Conservation (phyloP, 2,329 filamentous ascomycete genomes). For the Colletotrichum sp. region DNA sequence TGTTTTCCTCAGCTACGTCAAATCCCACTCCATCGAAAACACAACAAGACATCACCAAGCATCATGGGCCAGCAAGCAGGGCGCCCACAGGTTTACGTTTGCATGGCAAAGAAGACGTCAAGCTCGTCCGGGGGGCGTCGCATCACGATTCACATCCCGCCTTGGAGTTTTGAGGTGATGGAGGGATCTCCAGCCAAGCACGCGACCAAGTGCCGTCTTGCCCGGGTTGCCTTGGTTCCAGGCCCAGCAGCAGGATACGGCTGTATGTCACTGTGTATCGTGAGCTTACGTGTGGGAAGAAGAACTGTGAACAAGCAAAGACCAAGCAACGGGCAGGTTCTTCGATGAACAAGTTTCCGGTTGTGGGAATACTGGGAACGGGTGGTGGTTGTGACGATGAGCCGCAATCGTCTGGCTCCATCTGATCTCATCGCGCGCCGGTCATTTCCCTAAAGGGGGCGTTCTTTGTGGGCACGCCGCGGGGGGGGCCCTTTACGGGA, state of each 20-base stretch:
- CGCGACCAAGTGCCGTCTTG: not conserved
- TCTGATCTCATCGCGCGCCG: conserved; percentile 10
- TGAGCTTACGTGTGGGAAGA: not conserved
- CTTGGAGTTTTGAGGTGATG: not conserved
- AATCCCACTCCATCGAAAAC: not conserved
- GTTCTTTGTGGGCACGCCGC: not conserved
- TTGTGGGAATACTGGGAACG: not conserved
- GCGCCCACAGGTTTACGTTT: not conserved
- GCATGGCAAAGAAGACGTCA: not conserved
- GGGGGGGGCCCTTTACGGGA: not conserved
- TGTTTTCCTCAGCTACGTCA: conserved; percentile 5
- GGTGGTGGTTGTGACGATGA: not conserved
- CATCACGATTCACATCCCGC: not conserved
- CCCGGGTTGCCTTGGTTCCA: not conserved
- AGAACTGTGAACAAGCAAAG: not conserved
- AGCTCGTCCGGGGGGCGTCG: not conserved
- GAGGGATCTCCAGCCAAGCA: conserved; percentile 7
- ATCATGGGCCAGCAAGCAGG: not conserved
- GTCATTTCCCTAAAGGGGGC: not conserved
- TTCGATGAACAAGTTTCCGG: not conserved
- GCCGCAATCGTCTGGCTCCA: not conserved
- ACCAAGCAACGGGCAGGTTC: not conserved
- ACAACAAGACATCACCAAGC: not conserved
- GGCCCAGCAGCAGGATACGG: not conserved
- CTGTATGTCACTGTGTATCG: not conserved